Conservation (phyloP, 495 filamentous ascomycete genomes). For the Podospora comata region DNA sequence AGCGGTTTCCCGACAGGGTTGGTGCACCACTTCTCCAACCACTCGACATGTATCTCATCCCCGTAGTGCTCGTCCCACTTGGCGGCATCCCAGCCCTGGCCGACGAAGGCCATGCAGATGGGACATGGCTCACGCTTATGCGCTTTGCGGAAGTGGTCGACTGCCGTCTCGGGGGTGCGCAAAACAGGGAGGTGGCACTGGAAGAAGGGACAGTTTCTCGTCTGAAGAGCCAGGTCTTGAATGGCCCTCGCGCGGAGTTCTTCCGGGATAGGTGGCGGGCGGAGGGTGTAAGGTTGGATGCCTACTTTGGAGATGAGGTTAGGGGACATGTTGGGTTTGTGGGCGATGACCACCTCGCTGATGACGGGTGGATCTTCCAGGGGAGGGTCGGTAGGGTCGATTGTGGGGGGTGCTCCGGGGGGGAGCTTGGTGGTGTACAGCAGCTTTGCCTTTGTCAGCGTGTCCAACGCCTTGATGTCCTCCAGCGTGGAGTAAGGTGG, state of each 20-base stretch:
- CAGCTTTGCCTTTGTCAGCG: too few species aligned
- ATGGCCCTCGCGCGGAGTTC: neutral
- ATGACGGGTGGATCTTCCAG: too few species aligned
- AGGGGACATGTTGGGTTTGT: too few species aligned
- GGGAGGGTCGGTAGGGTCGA: too few species aligned
- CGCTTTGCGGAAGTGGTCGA: neutral
- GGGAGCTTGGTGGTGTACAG: too few species aligned
- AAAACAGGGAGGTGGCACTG: neutral
- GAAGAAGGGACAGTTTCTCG: neutral
- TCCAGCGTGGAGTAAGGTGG: too few species aligned
- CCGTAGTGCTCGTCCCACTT: neutral
- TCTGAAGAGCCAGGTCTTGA: neutral
- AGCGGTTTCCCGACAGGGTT: too few species aligned
- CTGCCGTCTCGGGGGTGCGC: neutral
- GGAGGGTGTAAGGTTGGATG: neutral
- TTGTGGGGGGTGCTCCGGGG: too few species aligned
- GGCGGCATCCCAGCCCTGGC: neutral
- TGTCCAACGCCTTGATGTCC: too few species aligned
- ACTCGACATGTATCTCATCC: neutral
- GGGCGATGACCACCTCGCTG: too few species aligned
- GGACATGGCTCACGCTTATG: neutral
- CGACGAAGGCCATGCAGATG: neutral
- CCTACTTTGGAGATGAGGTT: neutral
- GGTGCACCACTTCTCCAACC: neutral
- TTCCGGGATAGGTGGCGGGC: neutral